phyloP scores from a whole-genome alignment of 192 early-diverging fungal genomes.

The Podila epicladia region DNA sequence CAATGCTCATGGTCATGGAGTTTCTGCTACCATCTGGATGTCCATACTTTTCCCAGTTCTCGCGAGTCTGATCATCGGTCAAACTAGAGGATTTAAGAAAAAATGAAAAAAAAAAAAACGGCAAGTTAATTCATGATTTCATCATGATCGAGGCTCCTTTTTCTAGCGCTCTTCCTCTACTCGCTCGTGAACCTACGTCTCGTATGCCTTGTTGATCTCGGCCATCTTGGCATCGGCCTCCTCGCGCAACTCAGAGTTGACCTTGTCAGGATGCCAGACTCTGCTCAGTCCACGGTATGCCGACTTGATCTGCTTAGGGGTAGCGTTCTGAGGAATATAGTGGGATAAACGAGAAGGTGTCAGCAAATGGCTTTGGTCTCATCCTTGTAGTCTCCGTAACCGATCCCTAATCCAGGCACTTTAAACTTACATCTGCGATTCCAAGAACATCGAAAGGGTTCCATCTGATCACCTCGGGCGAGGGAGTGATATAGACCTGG shows the following conservation, averaged over 20 bases:
- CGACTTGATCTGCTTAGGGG: slow-evolving; percentile 56
- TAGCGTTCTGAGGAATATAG: slow-evolving; percentile 29
- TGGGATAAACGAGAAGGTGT: background rate
- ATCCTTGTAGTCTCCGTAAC: slow-evolving; percentile 49
- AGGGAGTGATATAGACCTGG: slow-evolving; percentile 68
- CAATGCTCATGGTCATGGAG: slow-evolving; percentile 85
- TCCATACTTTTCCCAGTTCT: slow-evolving; percentile 95
- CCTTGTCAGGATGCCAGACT: slow-evolving; percentile 84
- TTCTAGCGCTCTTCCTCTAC: background rate
- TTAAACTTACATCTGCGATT: slow-evolving; percentile 66
- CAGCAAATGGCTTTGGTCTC: slow-evolving; percentile 23
- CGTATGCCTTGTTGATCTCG: slow-evolving; percentile 93
- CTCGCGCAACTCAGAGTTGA: slow-evolving; percentile 69
- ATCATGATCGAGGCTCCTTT: background rate
- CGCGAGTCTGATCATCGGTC: slow-evolving; percentile 89
- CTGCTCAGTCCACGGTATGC: slow-evolving; percentile 59
- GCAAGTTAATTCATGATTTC: background rate
- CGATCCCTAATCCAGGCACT: background rate
- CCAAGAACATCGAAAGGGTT: slow-evolving; percentile 96
- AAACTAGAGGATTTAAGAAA: slow-evolving; percentile 57
- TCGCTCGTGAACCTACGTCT: slow-evolving; percentile 67
- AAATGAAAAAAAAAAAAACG: slow-evolving; percentile 1
- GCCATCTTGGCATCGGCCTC: slow-evolving; percentile 80
- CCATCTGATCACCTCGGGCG: slow-evolving; percentile 78
- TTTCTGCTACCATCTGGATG: slow-evolving; percentile 90